Conservation (phyloP, 106 monocot species). For the Hemerocallis citrina region DNA sequence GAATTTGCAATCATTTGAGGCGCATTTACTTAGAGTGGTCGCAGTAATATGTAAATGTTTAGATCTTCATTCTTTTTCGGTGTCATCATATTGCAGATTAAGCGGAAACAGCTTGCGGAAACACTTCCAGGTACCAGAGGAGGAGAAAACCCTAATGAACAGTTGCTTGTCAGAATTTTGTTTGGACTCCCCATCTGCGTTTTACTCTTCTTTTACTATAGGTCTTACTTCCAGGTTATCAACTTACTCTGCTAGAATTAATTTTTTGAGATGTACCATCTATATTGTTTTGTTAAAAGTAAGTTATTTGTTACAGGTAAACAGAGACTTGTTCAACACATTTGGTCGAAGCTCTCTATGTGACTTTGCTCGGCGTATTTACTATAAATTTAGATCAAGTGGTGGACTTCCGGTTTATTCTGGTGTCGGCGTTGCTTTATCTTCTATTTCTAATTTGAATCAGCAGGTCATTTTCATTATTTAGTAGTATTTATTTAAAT, state of each 20-base stretch:
- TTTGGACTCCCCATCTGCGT: constrained; percentile 53
- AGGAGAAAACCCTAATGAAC: constrained; percentile 62
- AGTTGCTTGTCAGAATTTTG: constrained; percentile 48
- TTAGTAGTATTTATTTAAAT: background rate
- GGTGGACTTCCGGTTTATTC: constrained; percentile 54
- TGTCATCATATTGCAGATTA: constrained; percentile 35
- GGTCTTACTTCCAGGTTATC: constrained; percentile 53
- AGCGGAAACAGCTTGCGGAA: constrained; percentile 61
- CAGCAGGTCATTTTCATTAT: constrained; percentile 53
- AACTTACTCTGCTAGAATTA: background rate
- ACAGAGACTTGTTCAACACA: constrained; percentile 27
- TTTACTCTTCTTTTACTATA: constrained; percentile 51
- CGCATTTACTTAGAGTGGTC: background rate
- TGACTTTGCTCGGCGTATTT: constrained; percentile 49
- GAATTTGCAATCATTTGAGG: background rate
- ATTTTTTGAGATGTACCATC: background rate
- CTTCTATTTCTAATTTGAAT: constrained; percentile 48
- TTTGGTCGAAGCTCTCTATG: constrained; percentile 42
- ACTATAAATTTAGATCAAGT: constrained; percentile 39
- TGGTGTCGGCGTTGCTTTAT: constrained; percentile 41
- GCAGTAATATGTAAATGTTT: background rate
- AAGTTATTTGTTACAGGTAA: constrained; percentile 36
- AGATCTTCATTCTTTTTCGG: background rate
- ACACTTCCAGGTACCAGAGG: constrained; percentile 92
- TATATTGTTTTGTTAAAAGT: background rate